A percentile compares a stretch with the other conserved stretches of the same genome.
phyloP scores from a whole-genome alignment of 371 early-diverging fungal genomes.

The Mucor velutinosus region DNA sequence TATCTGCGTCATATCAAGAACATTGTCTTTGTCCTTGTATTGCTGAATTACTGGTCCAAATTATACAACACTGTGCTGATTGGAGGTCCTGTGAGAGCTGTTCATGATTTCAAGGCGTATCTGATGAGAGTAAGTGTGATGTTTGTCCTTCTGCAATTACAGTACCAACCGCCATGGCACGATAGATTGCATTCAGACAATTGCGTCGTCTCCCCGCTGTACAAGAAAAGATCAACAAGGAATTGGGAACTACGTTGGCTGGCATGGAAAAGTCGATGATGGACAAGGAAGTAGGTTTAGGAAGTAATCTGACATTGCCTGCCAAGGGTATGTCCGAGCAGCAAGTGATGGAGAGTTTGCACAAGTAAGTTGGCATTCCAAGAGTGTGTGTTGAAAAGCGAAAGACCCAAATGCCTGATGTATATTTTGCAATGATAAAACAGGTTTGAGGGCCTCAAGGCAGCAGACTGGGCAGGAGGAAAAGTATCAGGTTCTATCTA shows the following conservation, averaged over 20 bases:
- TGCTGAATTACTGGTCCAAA: slow-evolving; percentile 55
- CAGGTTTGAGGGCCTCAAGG: slow-evolving; percentile 43
- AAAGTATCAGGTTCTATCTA: slow-evolving; percentile 92
- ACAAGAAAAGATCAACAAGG: slow-evolving; percentile 57
- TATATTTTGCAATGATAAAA: background rate
- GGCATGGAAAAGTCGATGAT: slow-evolving; percentile 78
- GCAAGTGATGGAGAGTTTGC: slow-evolving; percentile 58
- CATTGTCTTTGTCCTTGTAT: slow-evolving; percentile 59
- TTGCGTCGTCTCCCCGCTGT: slow-evolving; percentile 59
- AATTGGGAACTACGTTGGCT: slow-evolving; percentile 68
- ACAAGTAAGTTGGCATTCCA: slow-evolving; percentile 52
- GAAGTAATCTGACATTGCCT: slow-evolving; percentile 69
- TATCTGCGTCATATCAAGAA: slow-evolving; percentile 47
- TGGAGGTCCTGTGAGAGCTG: slow-evolving; percentile 58
- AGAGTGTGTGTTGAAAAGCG: background rate
- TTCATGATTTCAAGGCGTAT: slow-evolving; percentile 49
- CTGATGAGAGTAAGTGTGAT: slow-evolving; percentile 39
- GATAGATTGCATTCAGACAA: slow-evolving; percentile 60
- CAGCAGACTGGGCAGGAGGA: slow-evolving; percentile 85
- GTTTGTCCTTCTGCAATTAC: background rate
- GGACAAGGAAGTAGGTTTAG: slow-evolving; percentile 62
- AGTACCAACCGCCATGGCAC: background rate
- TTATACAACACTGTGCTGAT: slow-evolving; percentile 57
- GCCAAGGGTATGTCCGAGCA: slow-evolving; percentile 64
- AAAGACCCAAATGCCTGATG: slow-evolving; percentile 17